Conservation (phyloP, 108 stramenopile species). For the Pseudonitzschia delicatissima region DNA sequence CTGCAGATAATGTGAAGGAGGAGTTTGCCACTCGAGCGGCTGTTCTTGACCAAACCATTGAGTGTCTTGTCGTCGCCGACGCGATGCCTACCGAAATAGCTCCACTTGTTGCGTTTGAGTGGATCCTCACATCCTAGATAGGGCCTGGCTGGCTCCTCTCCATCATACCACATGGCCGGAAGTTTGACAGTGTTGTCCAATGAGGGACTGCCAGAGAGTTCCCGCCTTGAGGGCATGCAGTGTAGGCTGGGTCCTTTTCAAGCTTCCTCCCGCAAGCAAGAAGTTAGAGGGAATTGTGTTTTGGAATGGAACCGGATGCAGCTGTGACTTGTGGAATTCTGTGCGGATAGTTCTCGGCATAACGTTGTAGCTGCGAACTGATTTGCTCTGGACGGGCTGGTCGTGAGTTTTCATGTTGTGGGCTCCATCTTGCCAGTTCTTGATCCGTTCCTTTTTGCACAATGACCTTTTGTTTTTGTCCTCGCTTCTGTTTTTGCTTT, state of each 20-base stretch:
- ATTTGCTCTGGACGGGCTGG: too few species aligned
- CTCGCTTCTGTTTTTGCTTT: too few species aligned
- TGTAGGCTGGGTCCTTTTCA: conserved; percentile 33
- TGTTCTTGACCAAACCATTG: conserved; percentile 43
- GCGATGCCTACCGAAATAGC: conserved; percentile 61
- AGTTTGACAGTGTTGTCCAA: conserved; percentile 78
- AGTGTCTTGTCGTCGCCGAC: conserved; percentile 53
- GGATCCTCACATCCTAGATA: conserved; percentile 28
- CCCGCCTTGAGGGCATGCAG: conserved; percentile 68
- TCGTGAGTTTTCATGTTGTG: too few species aligned
- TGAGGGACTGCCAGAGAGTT: conserved; percentile 69
- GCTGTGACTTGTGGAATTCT: conserved; percentile 1
- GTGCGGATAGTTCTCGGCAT: too few species aligned
- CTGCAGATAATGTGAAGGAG: conserved; percentile 64
- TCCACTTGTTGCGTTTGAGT: conserved; percentile 43
- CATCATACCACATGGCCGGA: conserved; percentile 63
- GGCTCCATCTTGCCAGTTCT: too few species aligned
- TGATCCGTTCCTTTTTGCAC: too few species aligned
- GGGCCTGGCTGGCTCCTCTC: conserved; percentile 34
- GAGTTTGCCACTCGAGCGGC: conserved; percentile 62
- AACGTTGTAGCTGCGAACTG: too few species aligned
- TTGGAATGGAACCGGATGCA: not conserved
- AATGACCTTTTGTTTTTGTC: too few species aligned
- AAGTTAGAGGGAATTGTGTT: not conserved
- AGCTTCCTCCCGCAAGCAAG: not conserved